These are phyloP conservation scores for Colletotrichum sojae DNA, from an alignment of 2,329 filamentous ascomycete genomes.

Conservation along the genomic window DNA sequence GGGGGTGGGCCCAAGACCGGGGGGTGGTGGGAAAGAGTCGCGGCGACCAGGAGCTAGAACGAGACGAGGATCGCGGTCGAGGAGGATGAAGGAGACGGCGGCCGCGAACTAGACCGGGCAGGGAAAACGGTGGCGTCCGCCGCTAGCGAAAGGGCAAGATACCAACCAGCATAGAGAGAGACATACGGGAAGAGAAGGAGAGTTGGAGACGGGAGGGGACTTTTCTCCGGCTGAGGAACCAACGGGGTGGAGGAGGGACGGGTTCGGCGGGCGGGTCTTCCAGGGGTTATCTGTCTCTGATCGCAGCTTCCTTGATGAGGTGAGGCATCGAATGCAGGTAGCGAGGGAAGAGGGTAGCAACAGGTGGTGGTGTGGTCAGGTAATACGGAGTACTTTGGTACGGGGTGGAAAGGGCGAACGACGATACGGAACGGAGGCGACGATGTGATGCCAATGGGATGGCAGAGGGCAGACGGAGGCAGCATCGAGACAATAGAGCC, in stretches of 20 bases:
- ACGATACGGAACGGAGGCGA: conserved; percentile 4
- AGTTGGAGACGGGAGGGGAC: background rate
- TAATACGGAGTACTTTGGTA: background rate
- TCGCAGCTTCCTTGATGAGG: conserved; percentile 14
- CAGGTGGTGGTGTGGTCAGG: conserved; percentile 3
- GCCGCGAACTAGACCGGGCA: conserved; percentile 31
- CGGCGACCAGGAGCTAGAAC: conserved; percentile 17
- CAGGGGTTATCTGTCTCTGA: conserved; percentile 19
- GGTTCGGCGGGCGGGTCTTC: conserved; percentile 4
- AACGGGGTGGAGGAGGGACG: conserved; percentile 34
- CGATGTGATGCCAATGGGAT: conserved; percentile 7
- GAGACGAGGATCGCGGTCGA: conserved; percentile 31
- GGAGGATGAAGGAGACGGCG: conserved; percentile 1
- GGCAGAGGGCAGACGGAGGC: background rate
- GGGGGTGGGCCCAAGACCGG: conserved; percentile 13
- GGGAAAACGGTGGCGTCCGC: conserved; percentile 36
- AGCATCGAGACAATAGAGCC: background rate
- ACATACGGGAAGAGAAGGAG: conserved; percentile 2
- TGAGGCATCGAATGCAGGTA: conserved; percentile 6
- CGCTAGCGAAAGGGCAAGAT: conserved; percentile 27
- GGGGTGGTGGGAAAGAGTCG: background rate
- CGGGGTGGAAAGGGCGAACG: background rate
- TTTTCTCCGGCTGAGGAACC: conserved; percentile 30
- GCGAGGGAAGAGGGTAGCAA: conserved; percentile 4
- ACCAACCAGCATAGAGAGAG: background rate